Evolutionary conservation across 768 basidiomycete species (phyloP), one percentile per base, ranked within the genome.

Genomic region (Trametopsis cervina): DNA sequence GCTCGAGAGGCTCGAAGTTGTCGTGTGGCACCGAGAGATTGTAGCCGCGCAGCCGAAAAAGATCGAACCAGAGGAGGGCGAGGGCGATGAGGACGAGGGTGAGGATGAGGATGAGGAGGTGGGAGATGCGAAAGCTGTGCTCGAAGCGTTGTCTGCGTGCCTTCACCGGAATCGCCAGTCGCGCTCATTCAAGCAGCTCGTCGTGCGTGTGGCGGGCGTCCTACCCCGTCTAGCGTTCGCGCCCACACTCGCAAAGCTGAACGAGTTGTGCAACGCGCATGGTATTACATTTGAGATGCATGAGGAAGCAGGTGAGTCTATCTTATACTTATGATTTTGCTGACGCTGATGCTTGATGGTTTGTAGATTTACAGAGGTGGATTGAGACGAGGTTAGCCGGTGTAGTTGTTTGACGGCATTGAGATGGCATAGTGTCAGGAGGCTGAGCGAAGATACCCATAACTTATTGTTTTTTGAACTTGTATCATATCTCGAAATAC

Each of bases 121-220:
- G 40, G 42, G 42, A 15, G 45, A 52, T 26, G 51, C 47, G 13
- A 22, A 35, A 22, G 21, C 35, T 23, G 24, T 42, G 3, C 37
- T 51, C 13, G 27, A 20, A 2, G 46, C 51, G 4, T 21, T 52
- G 7, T 7, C 20, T 20, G 42, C 46, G 4, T 52, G 51, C 36
- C 22, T 45, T 7, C 29, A 52, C 24, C 51, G 51, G 20, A 52
- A 52, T 25, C 46, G 51, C 15, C 51, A 52, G 42, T 26, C 46
- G 17, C 35, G 47, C 12, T 27, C 46, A 13, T 48, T 52, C 51
- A 47, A 33, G 38, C 27, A 22, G 23, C 51, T 52, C 4, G 25
- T 43, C 4, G 40, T 52, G 20, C 18, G 37, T 3, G 21, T 42
- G 5, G 33, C 36, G 9, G 29, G 23, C 2, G 26, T 29, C 18